phyloP scores from a whole-genome alignment of 2,329 filamentous ascomycete species.

The Xylaria sp. region DNA sequence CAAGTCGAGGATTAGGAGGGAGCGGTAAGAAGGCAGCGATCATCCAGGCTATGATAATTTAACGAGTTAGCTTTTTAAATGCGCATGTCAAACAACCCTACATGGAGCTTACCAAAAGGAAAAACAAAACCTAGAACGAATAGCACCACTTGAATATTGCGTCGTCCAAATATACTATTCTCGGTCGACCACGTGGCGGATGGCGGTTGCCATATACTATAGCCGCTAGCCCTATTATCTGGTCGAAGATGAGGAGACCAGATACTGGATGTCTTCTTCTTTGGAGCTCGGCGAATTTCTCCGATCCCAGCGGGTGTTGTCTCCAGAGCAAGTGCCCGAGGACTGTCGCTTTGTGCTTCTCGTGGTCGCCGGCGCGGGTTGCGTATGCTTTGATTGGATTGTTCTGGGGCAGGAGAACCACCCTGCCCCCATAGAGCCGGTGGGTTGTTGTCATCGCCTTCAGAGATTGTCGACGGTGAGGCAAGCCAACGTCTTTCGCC shows the following conservation, averaged over 20 bases:
- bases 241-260: slow-evolving; percentile 79
- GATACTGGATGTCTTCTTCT: slow-evolving; percentile 68
- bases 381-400: slow-evolving; percentile 53
- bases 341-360: slow-evolving; percentile 47
- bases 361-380: slow-evolving; percentile 50
- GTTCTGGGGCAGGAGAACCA: slow-evolving; percentile 63
- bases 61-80: slow-evolving; percentile 33
- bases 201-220: slow-evolving; percentile 79
- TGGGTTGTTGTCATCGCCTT: slow-evolving; percentile 60
- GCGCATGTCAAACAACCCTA: not conserved
- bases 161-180: slow-evolving; percentile 69
- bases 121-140: slow-evolving; percentile 83
- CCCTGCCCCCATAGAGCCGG: slow-evolving; percentile 57
- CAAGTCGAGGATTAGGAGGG: slow-evolving; percentile 65
- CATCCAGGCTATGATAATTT: slow-evolving; percentile 73
- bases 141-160: slow-evolving; percentile 78
- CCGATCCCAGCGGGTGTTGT: slow-evolving; percentile 50
- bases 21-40: slow-evolving; percentile 79
- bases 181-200: slow-evolving; percentile 73
- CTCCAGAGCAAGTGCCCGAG: slow-evolving; percentile 57
- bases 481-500: slow-evolving; percentile 68
- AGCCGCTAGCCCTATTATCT: slow-evolving; percentile 68
- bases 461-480: slow-evolving; percentile 60
- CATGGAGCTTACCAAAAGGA: slow-evolving; percentile 69
- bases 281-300: slow-evolving; percentile 50